These are phyloP conservation scores for Yamadazyma kanchanaburiensis DNA, from an alignment of 1,139 yeast genomes.

Conservation along the genomic window DNA sequence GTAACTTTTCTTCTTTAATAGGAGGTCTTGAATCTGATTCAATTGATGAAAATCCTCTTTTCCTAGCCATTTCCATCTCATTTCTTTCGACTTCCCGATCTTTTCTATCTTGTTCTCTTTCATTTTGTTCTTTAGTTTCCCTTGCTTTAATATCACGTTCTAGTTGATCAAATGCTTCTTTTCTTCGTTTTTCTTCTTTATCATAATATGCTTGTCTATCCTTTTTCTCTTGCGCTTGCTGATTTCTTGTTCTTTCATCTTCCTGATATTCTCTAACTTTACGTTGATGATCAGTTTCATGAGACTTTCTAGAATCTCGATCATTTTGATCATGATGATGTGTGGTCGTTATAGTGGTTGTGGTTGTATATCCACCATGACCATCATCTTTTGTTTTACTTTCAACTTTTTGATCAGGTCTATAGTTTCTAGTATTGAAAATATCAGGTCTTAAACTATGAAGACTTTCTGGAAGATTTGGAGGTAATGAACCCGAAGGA, in stretches of 20 bases:
- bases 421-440: not conserved
- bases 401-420: constrained; percentile 1
- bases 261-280: not conserved
- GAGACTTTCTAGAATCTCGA: not conserved
- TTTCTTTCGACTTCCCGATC: no score
- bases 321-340: constrained; percentile 3
- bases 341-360: constrained; percentile 14
- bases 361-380: constrained; percentile 8
- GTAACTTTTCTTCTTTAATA: not conserved
- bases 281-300: not conserved
- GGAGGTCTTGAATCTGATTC: no score
- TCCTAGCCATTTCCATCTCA: no score
- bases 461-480: no score
- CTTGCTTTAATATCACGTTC: no score
- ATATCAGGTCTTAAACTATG: not conserved
- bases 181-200: not conserved
- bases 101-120: no score
- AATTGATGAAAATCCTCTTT: no score
- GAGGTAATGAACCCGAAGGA: no score
- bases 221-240: constrained; percentile 1
- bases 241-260: constrained; percentile 1
- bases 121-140: no score
- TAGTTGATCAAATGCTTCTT: no score
- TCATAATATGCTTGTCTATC: not conserved
- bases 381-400: constrained; percentile 2